These are phyloP conservation scores for Scalesia atractyloides DNA, from an alignment of 129 eudicot genomes.

Conservation along the genomic window DNA sequence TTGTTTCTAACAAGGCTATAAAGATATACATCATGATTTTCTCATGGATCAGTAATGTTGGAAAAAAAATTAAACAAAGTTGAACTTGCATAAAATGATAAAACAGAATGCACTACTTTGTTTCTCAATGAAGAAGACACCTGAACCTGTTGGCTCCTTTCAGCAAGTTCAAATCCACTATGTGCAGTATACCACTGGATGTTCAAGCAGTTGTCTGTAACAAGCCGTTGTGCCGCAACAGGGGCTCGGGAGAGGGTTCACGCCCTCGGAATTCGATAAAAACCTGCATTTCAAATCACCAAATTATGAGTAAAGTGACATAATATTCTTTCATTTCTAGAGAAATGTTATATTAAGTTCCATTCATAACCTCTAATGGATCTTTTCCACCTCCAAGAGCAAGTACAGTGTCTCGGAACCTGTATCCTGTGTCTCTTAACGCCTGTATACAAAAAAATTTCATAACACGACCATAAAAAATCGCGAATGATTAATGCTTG, in stretches of 20 bases:
- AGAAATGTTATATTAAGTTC: neutral
- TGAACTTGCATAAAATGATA: no score
- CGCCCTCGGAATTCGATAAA: conserved; percentile 93
- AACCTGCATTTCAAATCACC: conserved; percentile 43
- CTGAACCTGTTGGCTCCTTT: neutral
- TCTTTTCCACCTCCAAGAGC: conserved; percentile 97
- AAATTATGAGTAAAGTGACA: neutral
- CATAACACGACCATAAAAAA: conserved; percentile 2
- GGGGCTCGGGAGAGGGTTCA: conserved; percentile 93
- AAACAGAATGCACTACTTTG: neutral
- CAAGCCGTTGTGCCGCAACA: conserved; percentile 88
- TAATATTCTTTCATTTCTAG: neutral
- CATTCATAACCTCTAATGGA: conserved; percentile 54
- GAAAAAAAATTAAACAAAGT: no score
- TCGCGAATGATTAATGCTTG: neutral
- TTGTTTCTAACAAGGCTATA: no score
- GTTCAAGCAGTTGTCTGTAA: conserved; percentile 37
- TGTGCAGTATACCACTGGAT: neutral
- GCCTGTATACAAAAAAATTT: conserved; percentile 41
- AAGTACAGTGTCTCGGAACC: conserved; percentile 79
- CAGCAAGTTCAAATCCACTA: conserved; percentile 15
- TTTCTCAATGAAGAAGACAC: neutral
- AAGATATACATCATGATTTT: no score
- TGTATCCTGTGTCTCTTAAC: conserved; percentile 68
- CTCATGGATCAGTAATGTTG: no score